Evolutionary conservation across 352 stramenopile genomes (phyloP), one percentile per base, ranked within the genome.

Genomic region (Pythium myriotylum): DNA sequence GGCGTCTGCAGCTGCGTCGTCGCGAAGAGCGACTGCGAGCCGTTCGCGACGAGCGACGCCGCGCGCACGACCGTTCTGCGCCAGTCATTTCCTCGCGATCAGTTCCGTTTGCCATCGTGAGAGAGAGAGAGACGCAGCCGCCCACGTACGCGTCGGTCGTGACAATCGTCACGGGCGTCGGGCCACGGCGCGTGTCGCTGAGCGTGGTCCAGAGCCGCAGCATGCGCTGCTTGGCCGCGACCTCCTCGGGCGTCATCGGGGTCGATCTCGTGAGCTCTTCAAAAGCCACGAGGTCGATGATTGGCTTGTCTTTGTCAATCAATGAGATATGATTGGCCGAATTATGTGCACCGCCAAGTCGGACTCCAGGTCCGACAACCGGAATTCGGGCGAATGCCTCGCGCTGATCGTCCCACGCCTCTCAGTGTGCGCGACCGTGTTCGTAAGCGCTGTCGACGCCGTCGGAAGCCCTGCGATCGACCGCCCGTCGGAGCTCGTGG

Each of bases 21-120:
- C 1, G 65, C 85, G 23, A 92, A 84, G 27, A 94, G 73, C 39
- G 72, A 86, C 54, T 94, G 85, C 2, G 72, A 72, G n/a, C 65
- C 80, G 45, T 92, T 94, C 14, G 70, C 37, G 9, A 73, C 49
- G 16, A 90, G 16, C 12, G 54, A 37, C 17, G 77, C 68, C 0
- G 79, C 74, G 19, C 68, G 59, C 35, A 88, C 76, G 13, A 82
- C 29, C 13, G 75, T 89, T 42, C 83, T 92, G 33, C 23, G 5
- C 48, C 17, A n/a, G n/a, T n/a, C n/a, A n/a, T n/a, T n/a, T n/a
- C n/a, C n/a, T n/a, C n/a, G n/a, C n/a, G n/a, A n/a, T n/a, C n/a
- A n/a, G n/a, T n/a, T n/a, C n/a, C n/a, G n/a, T n/a, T n/a, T n/a
- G n/a, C n/a, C n/a, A n/a, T n/a, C n/a, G n/a, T n/a, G n/a, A n/a